A percentile compares a stretch with the other conserved stretches of the same genome.
Conservation (phyloP, 2,329 filamentous ascomycete species). For the Sporothrix pallida region DNA sequence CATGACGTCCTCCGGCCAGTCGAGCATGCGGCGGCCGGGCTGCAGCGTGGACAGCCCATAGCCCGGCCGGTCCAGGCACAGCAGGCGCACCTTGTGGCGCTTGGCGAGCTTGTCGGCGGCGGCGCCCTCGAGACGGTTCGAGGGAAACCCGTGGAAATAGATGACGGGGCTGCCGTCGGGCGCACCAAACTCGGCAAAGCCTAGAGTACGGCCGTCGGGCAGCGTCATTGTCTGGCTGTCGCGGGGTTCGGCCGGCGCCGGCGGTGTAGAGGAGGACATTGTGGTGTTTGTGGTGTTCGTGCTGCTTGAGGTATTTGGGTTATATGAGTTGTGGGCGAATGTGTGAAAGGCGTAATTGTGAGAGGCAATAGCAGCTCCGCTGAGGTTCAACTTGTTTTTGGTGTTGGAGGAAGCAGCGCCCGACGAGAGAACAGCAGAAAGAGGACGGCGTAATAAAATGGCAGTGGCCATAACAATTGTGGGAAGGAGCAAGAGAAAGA, state of each 20-base stretch:
- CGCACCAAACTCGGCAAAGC: constrained; percentile 50
- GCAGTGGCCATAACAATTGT: constrained; percentile 12
- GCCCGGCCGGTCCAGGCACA: constrained; percentile 52
- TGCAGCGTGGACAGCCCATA: constrained; percentile 50
- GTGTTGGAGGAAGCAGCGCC: constrained; percentile 13
- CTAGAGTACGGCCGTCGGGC: constrained; percentile 50
- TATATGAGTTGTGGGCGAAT: background rate
- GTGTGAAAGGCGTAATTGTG: background rate
- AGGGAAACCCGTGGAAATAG: constrained; percentile 53
- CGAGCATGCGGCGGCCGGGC: constrained; percentile 43
- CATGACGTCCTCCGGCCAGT: constrained; percentile 47
- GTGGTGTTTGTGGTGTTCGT: background rate
- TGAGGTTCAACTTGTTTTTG: background rate
- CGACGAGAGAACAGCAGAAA: constrained; percentile 8
- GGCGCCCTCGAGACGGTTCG: constrained; percentile 48
- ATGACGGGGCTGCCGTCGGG: constrained; percentile 45
- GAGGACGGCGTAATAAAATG: constrained; percentile 13
- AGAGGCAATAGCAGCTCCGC: background rate
- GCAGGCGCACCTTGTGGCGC: constrained; percentile 43
- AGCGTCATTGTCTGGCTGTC: constrained; percentile 44
- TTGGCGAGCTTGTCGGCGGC: constrained; percentile 41
- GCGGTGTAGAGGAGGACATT: background rate
- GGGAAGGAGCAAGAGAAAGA: background rate
- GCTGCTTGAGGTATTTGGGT: too few relatives aligned
- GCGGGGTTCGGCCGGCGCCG: background rate